Evolutionary conservation across 768 basidiomycete species (phyloP), one percentile per base, ranked within the genome.

Genomic region (Auriscalpium vulgare): DNA sequence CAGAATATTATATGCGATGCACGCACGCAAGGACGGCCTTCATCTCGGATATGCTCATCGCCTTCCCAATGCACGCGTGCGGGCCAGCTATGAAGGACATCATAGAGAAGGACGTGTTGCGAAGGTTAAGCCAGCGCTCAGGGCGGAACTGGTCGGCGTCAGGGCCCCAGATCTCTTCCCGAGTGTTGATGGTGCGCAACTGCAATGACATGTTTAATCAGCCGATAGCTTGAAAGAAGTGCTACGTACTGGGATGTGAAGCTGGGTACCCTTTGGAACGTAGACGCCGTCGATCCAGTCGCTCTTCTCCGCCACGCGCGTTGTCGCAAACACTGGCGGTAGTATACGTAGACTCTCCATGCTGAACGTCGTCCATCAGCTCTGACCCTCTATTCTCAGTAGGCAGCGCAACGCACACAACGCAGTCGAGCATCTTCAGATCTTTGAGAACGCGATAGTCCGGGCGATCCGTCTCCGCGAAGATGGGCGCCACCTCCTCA

Each of bases 81-180:
- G 76, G 76, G 2, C 75, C 77, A 3, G 74, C 66, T 52, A 77
- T 68, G 63, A 78, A 78, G 0, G 76, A 72, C 17, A 76, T 64
- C 13, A 71, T 65, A 5, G 74, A 74, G 47, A 71, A 71, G 1
- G 66, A 62, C 0, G 73, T 54, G 58, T 73, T 69, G 62, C 71
- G 74, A 1, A 74, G 69, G 54, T 71, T 63, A 8, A 75, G 68
- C 78, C 79, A 80, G 38, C 79, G 73, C 13, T 65, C 66, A 1
- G 79, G 79, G 35, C 66, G 71, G 64, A 79, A 77, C 75, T 75
- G 74, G 60, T 77, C 75, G 3, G 78, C 78, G 56, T 81, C 76
- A 47, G 72, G 71, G 13, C 79, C 79, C 79, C 78, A 81, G 10
- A 77, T 57, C 13, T 68, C 71, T 51, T 74, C 75, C 71, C 74